phyloP scores from a whole-genome alignment of 2,329 filamentous ascomycete species.

The Talaromyces verruculosus region DNA sequence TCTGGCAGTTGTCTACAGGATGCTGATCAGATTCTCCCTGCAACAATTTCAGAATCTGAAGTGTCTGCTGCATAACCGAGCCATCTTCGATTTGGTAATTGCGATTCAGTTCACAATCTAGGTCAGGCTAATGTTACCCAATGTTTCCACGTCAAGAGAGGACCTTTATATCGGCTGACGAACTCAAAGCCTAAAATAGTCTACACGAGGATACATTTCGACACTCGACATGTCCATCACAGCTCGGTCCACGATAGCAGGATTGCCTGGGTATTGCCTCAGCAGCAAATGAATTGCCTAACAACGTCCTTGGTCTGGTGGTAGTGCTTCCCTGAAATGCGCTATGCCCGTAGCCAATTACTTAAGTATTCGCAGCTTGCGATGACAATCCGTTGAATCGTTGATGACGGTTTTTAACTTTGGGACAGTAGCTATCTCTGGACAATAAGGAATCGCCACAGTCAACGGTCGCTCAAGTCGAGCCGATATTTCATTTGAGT shows the following conservation, averaged over 20 bases:
- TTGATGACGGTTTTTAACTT: not conserved
- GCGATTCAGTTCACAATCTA: not conserved
- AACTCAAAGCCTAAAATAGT: not conserved
- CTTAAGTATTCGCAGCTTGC: not conserved
- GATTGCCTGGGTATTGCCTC: not conserved
- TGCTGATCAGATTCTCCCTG: not conserved
- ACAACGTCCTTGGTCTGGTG: not conserved
- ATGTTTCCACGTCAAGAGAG: not conserved
- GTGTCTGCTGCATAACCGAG: not conserved
- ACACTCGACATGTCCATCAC: not conserved
- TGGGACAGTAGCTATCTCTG: not conserved
- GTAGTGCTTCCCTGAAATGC: not conserved
- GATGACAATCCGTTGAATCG: not conserved
- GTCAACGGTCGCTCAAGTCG: not conserved
- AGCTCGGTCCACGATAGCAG: too few species aligned
- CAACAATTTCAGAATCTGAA: not conserved
- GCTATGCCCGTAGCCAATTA: too few species aligned
- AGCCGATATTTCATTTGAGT: not conserved
- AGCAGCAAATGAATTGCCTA: not conserved
- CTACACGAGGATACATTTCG: not conserved
- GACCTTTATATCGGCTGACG: not conserved
- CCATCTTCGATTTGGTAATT: not conserved
- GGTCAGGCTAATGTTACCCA: not conserved
- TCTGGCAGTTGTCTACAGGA: not conserved
- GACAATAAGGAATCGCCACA: not conserved